phyloP scores from a whole-genome alignment of 371 early-diverging fungal genomes.

The Nematocida displodere region DNA sequence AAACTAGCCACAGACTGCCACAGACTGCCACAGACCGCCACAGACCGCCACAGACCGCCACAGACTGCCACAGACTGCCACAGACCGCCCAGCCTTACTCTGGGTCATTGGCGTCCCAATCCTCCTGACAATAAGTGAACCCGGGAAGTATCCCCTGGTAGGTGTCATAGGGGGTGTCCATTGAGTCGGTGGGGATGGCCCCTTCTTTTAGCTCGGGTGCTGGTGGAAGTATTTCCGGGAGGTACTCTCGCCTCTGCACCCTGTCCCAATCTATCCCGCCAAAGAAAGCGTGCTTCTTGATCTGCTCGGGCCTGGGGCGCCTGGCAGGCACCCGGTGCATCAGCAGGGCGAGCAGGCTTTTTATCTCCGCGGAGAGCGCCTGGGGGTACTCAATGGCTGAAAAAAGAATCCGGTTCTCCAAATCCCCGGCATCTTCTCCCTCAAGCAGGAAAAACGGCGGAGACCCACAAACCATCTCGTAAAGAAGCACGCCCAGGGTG shows the following conservation, averaged over 20 bases:
- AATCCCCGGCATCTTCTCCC: slow-evolving; percentile 35
- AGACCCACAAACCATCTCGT: slow-evolving; percentile 84
- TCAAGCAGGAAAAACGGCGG: slow-evolving; percentile 71
- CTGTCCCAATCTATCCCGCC: slow-evolving; percentile 76
- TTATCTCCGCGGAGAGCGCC: slow-evolving; percentile 73
- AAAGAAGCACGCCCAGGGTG: slow-evolving; percentile 84
- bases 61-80: no score
- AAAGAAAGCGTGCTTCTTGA: slow-evolving; percentile 75
- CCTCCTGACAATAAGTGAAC: slow-evolving; percentile 42
- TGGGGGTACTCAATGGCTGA: slow-evolving; percentile 67
- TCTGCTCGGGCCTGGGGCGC: slow-evolving; percentile 71
- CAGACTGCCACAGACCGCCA: no score
- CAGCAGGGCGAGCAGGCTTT: slow-evolving; percentile 63
- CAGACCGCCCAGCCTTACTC: not conserved
- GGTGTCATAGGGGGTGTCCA: not conserved
- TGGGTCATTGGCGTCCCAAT: slow-evolving; percentile 27
- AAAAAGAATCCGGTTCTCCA: slow-evolving; percentile 58
- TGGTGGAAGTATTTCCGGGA: slow-evolving; percentile 82
- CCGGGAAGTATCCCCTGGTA: slow-evolving; percentile 15
- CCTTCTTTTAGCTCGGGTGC: not conserved
- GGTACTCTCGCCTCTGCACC: slow-evolving; percentile 71
- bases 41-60: no score
- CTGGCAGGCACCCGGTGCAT: slow-evolving; percentile 70
- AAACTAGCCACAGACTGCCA: no score
- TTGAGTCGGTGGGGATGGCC: not conserved